phyloP scores from a whole-genome alignment of 345 rosid genomes.

The Ceriops tagal region DNA sequence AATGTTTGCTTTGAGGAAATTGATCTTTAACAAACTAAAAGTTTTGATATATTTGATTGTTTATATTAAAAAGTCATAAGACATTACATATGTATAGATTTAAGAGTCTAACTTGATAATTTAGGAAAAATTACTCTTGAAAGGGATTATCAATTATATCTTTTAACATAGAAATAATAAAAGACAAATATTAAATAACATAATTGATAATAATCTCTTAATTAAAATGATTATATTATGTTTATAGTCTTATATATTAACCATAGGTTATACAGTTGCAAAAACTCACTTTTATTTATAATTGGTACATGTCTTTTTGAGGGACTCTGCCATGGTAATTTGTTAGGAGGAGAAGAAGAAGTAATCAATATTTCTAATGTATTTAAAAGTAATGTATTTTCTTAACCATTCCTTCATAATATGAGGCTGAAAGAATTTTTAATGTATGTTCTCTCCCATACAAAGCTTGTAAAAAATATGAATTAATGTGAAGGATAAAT shows the following conservation, averaged over 20 bases:
- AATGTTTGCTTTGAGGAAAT: too few relatives aligned
- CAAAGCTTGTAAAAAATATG: constrained; percentile 79
- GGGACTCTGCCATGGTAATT: constrained; percentile 87
- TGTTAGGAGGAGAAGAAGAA: constrained; percentile 57
- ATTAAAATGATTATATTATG: too few relatives aligned
- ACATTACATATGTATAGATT: too few relatives aligned
- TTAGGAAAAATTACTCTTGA: too few relatives aligned
- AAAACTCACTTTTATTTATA: constrained; percentile 5
- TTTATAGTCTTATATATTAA: background rate
- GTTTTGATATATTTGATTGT: too few relatives aligned
- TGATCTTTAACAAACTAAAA: too few relatives aligned
- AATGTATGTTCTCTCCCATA: constrained; percentile 55
- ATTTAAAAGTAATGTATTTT: constrained; percentile 53
- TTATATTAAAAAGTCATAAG: too few relatives aligned
- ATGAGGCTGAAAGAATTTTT: constrained; percentile 71
- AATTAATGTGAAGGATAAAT: constrained; percentile 59
- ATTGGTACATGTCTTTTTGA: constrained; percentile 66
- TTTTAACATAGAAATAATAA: too few relatives aligned
- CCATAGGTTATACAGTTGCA: background rate
- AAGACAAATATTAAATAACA: too few relatives aligned
- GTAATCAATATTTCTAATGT: constrained; percentile 52
- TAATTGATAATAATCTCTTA: too few relatives aligned
- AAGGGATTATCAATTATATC: too few relatives aligned
- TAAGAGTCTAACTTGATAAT: too few relatives aligned
- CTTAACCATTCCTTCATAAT: constrained; percentile 55